Percentiles rank a stretch among this genome's conserved stretches.
phyloP scores from a whole-genome alignment of 495 filamentous ascomycete species.

The Hypoxylon rickii region DNA sequence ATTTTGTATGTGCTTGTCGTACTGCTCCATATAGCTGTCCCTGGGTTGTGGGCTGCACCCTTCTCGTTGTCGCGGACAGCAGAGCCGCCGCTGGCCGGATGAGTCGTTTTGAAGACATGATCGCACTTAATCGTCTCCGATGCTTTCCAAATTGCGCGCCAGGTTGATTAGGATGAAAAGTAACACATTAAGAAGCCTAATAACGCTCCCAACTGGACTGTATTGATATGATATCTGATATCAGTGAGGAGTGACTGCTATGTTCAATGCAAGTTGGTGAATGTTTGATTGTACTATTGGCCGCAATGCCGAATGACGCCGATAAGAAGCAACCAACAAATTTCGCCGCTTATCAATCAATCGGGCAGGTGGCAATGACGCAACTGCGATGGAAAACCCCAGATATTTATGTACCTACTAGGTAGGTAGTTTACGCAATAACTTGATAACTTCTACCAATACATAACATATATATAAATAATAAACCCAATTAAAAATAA shows the following conservation, averaged over 20 bases:
- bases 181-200: too few species aligned
- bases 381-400: too few species aligned
- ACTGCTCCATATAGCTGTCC: conserved; percentile 28
- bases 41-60: conserved; percentile 22
- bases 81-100: conserved; percentile 33
- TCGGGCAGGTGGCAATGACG: conserved; percentile 36
- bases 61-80: conserved; percentile 26
- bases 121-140: too few species aligned
- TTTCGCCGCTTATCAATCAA: conserved; percentile 34
- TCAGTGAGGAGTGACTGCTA: background rate
- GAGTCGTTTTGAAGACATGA: conserved; percentile 36
- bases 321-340: conserved; percentile 29
- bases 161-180: too few species aligned
- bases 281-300: background rate
- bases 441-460: too few species aligned
- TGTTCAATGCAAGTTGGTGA: conserved; percentile 2
- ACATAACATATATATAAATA: too few species aligned
- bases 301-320: conserved; percentile 23
- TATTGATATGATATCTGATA: too few species aligned
- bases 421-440: background rate
- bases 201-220: too few species aligned
- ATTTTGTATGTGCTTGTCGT: conserved; percentile 32
- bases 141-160: background rate
- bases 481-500: too few species aligned
- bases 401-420: background rate